phyloP scores from a whole-genome alignment of 495 filamentous ascomycete genomes.

The Thermochaetoides thermophila region DNA sequence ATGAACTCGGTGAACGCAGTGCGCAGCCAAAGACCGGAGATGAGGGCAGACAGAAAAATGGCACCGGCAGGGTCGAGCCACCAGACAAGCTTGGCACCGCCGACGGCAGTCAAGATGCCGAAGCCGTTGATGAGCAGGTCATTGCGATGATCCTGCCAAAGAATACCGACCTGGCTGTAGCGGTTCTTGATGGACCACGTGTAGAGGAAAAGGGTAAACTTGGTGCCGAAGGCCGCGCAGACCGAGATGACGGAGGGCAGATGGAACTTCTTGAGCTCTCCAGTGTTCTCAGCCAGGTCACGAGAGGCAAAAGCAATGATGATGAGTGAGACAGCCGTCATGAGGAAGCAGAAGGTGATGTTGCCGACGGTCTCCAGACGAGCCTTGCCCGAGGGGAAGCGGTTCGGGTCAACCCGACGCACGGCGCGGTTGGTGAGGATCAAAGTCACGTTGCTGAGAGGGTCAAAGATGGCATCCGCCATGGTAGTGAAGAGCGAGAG shows the following conservation, averaged over 20 bases:
- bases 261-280: slow-evolving; percentile 49
- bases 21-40: slow-evolving; percentile 63
- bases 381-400: slow-evolving; percentile 88
- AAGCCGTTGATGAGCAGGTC: slow-evolving; percentile 83
- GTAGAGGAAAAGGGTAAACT: slow-evolving; percentile 73
- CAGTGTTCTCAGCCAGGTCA: slow-evolving; percentile 41
- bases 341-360: slow-evolving; percentile 93
- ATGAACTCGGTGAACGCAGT: slow-evolving; percentile 86
- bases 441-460: slow-evolving; percentile 75
- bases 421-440: slow-evolving; percentile 82
- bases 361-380: slow-evolving; percentile 93
- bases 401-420: slow-evolving; percentile 69
- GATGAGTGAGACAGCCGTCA: slow-evolving; percentile 81
- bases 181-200: slow-evolving; percentile 82
- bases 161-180: slow-evolving; percentile 76
- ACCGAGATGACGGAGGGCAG: slow-evolving; percentile 80
- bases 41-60: slow-evolving; percentile 62
- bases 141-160: slow-evolving; percentile 87
- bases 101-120: slow-evolving; percentile 77
- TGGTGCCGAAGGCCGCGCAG: slow-evolving; percentile 69
- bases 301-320: slow-evolving; percentile 74
- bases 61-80: slow-evolving; percentile 94
- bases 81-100: slow-evolving; percentile 76
- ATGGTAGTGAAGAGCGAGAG: slow-evolving; percentile 95
- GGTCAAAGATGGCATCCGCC: slow-evolving; percentile 94